Evolutionary conservation across 2,329 filamentous ascomycete species (phyloP).

Genomic region (Cladorrhinum sp.): DNA sequence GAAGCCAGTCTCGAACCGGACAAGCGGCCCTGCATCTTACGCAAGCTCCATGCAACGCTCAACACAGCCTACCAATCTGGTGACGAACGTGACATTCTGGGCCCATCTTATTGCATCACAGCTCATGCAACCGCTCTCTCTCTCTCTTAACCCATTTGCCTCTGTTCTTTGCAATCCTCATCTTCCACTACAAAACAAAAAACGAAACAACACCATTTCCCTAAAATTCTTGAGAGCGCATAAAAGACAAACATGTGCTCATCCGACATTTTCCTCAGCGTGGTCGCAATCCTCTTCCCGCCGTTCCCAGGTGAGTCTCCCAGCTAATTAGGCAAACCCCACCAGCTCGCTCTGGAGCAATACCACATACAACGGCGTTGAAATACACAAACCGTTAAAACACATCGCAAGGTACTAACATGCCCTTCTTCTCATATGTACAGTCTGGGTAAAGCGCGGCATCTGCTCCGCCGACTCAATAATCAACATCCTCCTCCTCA

Average conservation of each 20-base stretch:
- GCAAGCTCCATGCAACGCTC: constrained; percentile 23
- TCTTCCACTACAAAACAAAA: background rate
- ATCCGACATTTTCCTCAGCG: constrained; percentile 60
- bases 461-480: constrained; percentile 88
- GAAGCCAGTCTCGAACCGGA: constrained; percentile 6
- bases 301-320: constrained; percentile 58
- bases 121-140: constrained; percentile 6
- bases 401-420: constrained; percentile 36
- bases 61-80: constrained; percentile 10
- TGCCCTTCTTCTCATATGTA: background rate
- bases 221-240: background rate
- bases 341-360: background rate
- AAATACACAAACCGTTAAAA: too few relatives aligned
- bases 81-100: constrained; percentile 10
- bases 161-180: background rate
- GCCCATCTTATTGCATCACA: constrained; percentile 20
- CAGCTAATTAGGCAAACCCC: constrained; percentile 2
- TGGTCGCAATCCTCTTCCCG: constrained; percentile 64
- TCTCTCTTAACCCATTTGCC: constrained; percentile 2
- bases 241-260: constrained; percentile 49
- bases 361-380: background rate
- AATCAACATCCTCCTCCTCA: constrained; percentile 90
- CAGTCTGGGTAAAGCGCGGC: constrained; percentile 95
- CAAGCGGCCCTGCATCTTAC: constrained; percentile 23
- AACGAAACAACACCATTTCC: background rate